Conservation (phyloP, 192 early-diverging fungal species). For the Cetraspora pellucida region DNA sequence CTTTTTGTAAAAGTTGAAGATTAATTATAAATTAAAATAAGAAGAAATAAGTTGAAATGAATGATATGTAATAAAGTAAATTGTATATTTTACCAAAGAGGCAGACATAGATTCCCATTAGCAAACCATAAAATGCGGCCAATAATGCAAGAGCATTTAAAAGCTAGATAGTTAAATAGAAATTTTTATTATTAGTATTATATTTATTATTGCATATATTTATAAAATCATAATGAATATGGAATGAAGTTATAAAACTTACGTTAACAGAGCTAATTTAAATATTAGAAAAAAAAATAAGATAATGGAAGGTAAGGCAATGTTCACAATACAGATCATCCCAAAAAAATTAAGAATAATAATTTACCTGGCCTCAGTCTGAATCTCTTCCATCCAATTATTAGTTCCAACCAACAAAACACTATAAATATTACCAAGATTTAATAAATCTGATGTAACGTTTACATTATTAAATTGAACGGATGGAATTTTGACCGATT, state of each 20-base stretch:
- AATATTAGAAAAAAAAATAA: too few relatives aligned
- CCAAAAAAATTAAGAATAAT: neutral
- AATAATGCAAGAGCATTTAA: neutral
- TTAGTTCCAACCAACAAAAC: neutral
- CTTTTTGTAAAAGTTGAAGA: neutral
- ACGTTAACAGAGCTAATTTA: neutral
- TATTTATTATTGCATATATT: neutral
- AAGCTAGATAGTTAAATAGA: neutral
- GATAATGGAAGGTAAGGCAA: neutral
- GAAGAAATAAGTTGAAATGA: too few relatives aligned
- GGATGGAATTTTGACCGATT: conserved; percentile 1
- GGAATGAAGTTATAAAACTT: neutral
- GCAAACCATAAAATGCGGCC: conserved; percentile 1
- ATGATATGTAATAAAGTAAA: neutral
- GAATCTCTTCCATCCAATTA: conserved; percentile 5
- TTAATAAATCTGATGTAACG: neutral
- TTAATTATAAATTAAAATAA: neutral
- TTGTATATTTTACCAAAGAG: neutral
- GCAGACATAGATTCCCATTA: conserved; percentile 3
- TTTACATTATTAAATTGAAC: too few relatives aligned
- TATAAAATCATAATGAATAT: too few relatives aligned
- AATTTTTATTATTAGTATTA: neutral
- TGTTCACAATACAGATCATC: neutral
- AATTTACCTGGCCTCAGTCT: neutral
- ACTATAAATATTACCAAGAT: neutral